A percentile compares a stretch with the other conserved stretches of the same genome.
phyloP scores from a whole-genome alignment of 148 eudicot genomes.

The Vaccinium darrowii region DNA sequence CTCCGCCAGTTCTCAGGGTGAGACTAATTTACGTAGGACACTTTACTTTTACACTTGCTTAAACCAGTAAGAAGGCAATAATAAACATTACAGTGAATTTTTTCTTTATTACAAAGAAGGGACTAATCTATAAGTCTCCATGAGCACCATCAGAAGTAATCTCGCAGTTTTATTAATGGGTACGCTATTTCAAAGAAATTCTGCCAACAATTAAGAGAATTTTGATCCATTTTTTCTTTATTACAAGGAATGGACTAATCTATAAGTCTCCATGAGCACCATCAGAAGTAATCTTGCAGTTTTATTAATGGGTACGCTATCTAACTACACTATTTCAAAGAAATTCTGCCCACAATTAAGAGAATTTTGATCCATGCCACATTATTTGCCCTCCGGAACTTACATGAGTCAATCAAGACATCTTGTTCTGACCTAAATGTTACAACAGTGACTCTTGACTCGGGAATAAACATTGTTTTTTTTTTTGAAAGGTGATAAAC shows the following conservation, averaged over 20 bases:
- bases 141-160: background rate
- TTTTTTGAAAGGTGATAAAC: background rate
- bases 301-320: background rate
- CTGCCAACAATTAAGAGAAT: background rate
- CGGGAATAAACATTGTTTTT: background rate
- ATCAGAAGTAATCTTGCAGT: background rate
- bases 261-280: background rate
- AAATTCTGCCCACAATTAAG: background rate
- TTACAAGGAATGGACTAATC: background rate
- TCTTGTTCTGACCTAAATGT: background rate
- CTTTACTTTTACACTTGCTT: background rate
- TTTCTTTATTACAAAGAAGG: background rate
- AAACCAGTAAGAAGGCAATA: background rate
- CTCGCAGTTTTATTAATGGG: background rate
- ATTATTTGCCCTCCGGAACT: background rate
- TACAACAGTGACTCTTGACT: background rate
- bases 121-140: background rate
- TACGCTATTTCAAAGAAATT: background rate
- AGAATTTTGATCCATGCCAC: background rate
- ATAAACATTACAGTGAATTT: background rate
- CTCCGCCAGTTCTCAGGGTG: background rate
- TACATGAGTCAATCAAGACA: background rate
- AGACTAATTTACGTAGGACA: background rate
- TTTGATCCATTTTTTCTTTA: background rate
- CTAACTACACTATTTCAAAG: background rate